These are phyloP conservation scores for Singerocomus inundabilis DNA, from an alignment of 1,284 basidiomycete genomes.

Conservation along the genomic window DNA sequence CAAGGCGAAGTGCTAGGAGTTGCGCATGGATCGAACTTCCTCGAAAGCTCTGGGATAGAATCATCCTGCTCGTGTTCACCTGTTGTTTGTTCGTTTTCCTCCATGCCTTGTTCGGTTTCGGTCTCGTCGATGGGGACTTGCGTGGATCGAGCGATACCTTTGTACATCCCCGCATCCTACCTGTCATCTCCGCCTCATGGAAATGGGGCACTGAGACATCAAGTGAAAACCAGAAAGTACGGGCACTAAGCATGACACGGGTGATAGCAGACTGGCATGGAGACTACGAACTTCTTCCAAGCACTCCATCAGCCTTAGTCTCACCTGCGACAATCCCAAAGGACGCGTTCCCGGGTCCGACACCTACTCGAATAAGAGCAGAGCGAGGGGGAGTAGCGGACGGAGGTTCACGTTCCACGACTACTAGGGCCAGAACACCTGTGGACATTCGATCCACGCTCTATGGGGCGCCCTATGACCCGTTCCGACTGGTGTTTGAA, in stretches of 20 bases:
- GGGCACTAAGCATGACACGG: neutral
- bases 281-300: conserved; percentile 17
- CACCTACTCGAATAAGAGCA: conserved; percentile 4
- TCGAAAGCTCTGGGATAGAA: conserved; percentile 20
- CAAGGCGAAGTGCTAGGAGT: neutral
- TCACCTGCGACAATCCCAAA: conserved; percentile 18
- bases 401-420: neutral
- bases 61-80: conserved; percentile 25
- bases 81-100: conserved; percentile 28
- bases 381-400: neutral
- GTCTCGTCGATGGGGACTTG: conserved; percentile 2
- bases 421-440: neutral
- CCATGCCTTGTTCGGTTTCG: conserved; percentile 28
- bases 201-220: neutral
- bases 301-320: neutral
- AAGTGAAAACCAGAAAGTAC: conserved; percentile 2
- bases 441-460: conserved; percentile 1
- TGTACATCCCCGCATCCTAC: neutral
- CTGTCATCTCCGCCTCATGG: neutral
- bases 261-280: conserved; percentile 23
- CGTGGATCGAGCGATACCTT: neutral
- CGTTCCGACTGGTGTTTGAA: conserved; percentile 19
- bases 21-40: conserved; percentile 5
- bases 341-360: conserved; percentile 24
- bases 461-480: conserved; percentile 16